These are phyloP conservation scores for Vitis rupestris DNA, from an alignment of 164 flowering plant species.

Conservation along the genomic window DNA sequence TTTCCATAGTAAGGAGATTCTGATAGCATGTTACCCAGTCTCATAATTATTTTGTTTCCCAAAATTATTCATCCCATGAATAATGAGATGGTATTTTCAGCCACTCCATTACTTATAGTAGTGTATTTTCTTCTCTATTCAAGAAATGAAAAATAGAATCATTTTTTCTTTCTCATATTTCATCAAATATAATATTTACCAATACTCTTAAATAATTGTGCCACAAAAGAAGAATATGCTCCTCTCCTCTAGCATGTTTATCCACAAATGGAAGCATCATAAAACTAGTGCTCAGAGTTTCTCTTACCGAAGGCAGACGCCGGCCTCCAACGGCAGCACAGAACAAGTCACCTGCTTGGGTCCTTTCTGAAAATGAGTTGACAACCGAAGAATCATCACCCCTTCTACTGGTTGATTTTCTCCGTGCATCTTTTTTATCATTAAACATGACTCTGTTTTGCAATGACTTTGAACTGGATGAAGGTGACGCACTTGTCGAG, in stretches of 20 bases:
- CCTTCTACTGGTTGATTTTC: conserved; percentile 57
- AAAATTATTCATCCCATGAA: too few species aligned
- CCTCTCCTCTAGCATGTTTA: neutral
- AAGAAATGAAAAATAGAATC: too few species aligned
- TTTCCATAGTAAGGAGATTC: too few species aligned
- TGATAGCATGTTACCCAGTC: too few species aligned
- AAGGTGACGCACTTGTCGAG: conserved; percentile 68
- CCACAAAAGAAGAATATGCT: neutral
- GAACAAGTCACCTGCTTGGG: conserved; percentile 76
- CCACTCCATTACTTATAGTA: too few species aligned
- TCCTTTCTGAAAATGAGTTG: conserved; percentile 55
- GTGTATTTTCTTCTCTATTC: too few species aligned
- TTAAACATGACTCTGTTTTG: conserved; percentile 35
- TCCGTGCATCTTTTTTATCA: conserved; percentile 49
- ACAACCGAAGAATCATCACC: conserved; percentile 42
- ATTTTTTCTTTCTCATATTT: too few species aligned
- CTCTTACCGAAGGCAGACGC: conserved; percentile 57
- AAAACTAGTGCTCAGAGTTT: neutral
- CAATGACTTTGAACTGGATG: conserved; percentile 50
- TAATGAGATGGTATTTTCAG: too few species aligned
- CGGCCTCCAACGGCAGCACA: conserved; percentile 48
- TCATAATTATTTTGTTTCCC: too few species aligned
- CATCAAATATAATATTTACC: neutral
- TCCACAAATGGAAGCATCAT: neutral
- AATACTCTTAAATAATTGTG: neutral